A percentile compares a stretch with the other conserved stretches of the same genome.
phyloP scores from a whole-genome alignment of 202 grass and related monocot species.

The Panicum virgatum region DNA sequence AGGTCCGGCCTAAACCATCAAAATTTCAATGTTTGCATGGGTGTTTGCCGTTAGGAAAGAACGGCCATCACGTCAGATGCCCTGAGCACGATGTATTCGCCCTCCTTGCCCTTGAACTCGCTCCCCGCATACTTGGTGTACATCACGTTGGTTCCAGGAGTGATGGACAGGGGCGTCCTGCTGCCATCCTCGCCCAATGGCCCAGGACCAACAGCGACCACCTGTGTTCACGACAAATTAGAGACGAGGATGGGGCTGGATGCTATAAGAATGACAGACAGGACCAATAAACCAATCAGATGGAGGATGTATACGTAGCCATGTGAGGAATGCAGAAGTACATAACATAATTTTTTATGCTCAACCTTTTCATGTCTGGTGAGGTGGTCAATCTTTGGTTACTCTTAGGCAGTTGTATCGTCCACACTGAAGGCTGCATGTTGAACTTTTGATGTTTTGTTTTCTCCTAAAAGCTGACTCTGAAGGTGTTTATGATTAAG shows the following conservation, averaged over 20 bases:
- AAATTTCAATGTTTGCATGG: slow-evolving; percentile 29
- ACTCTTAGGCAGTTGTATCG: not conserved
- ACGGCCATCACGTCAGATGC: slow-evolving; percentile 65
- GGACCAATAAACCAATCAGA: not conserved
- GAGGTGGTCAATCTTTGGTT: not conserved
- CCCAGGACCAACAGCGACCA: slow-evolving; percentile 54
- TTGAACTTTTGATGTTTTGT: not conserved
- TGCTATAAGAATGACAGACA: not conserved
- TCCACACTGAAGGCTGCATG: not conserved
- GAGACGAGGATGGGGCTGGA: not conserved
- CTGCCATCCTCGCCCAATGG: slow-evolving; percentile 55
- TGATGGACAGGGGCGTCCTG: slow-evolving; percentile 49
- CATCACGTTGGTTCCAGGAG: slow-evolving; percentile 52
- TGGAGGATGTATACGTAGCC: too few species aligned
- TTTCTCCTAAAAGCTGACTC: not conserved
- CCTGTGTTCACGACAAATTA: slow-evolving; percentile 33
- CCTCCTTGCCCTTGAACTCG: slow-evolving; percentile 64
- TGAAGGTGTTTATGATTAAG: not conserved
- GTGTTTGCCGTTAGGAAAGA: slow-evolving; percentile 8
- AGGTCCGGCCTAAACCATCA: slow-evolving; percentile 31
- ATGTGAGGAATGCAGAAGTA: not conserved
- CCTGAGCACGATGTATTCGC: slow-evolving; percentile 61
- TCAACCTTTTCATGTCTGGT: not conserved
- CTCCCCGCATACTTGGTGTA: slow-evolving; percentile 67
- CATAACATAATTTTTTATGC: not conserved